Conservation (phyloP, 768 basidiomycete species). For the Epithele typhae region DNA sequence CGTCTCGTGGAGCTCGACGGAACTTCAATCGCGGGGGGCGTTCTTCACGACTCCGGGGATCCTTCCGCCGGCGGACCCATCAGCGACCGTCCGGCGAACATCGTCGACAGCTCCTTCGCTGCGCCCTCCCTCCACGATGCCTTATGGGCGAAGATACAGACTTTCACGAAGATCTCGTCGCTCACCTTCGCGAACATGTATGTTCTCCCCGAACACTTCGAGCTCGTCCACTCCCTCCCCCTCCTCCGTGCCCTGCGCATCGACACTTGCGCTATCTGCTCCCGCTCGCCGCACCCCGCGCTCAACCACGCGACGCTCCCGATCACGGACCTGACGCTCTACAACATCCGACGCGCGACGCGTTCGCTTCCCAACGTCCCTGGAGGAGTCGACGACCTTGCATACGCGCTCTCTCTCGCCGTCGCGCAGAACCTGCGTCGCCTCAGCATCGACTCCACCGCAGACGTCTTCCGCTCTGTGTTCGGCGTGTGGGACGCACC, state of each 20-base stretch:
- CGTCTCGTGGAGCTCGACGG: conserved; percentile 10
- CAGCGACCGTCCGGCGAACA: too few species aligned
- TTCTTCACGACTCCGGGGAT: too few species aligned
- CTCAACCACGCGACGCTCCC: conserved; percentile 31
- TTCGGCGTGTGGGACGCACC: conserved; percentile 11
- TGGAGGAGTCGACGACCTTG: conserved; percentile 21
- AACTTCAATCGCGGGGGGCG: background rate
- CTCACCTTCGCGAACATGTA: conserved; percentile 35
- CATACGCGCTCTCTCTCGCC: conserved; percentile 27
- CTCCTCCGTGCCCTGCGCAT: conserved; percentile 35
- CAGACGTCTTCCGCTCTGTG: conserved; percentile 33
- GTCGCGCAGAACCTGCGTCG: conserved; percentile 32
- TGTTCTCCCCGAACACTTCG: conserved; percentile 33
- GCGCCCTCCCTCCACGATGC: conserved; percentile 9
- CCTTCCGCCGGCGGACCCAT: too few species aligned
- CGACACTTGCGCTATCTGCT: conserved; percentile 34
- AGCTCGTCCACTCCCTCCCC: conserved; percentile 33
- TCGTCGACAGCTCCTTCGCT: conserved; percentile 5
- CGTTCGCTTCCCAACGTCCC: conserved; percentile 6
- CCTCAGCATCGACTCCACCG: conserved; percentile 42
- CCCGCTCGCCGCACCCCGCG: conserved; percentile 3
- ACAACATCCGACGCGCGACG: conserved; percentile 29
- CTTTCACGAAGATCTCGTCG: conserved; percentile 34
- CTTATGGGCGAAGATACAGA: conserved; percentile 17
- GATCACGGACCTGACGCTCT: conserved; percentile 38